A percentile compares a stretch with the other conserved stretches of the same genome.
These are phyloP conservation scores for Pleurotus cornucopiae DNA, from an alignment of 768 basidiomycete genomes.

Conservation along the genomic window DNA sequence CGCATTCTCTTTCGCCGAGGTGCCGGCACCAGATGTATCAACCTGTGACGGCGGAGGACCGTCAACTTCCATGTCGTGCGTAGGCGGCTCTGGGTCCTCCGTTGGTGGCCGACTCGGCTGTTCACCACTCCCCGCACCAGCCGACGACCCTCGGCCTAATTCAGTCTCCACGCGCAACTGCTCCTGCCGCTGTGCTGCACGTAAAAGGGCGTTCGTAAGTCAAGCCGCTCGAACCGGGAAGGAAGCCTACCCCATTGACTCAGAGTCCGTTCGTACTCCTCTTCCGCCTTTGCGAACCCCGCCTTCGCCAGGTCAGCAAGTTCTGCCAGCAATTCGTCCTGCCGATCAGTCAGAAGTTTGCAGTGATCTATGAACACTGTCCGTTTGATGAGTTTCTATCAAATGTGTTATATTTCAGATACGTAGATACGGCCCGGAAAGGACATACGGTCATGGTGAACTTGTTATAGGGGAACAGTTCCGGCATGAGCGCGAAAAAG, in stretches of 20 bases:
- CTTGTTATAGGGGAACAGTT: slow-evolving; percentile 89
- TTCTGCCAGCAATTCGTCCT: slow-evolving; percentile 63
- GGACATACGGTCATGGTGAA: slow-evolving; percentile 82
- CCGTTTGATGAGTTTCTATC: slow-evolving; percentile 90
- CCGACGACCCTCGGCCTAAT: slow-evolving; percentile 24
- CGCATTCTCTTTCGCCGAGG: slow-evolving; percentile 36
- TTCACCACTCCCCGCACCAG: slow-evolving; percentile 3
- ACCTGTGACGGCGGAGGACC: slow-evolving; percentile 4
- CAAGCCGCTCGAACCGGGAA: background rate
- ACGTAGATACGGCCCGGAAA: background rate
- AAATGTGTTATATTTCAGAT: background rate
- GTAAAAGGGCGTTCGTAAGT: background rate
- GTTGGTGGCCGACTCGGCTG: slow-evolving; percentile 38
- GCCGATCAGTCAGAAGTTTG: slow-evolving; percentile 58
- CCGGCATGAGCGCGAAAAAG: slow-evolving; percentile 87
- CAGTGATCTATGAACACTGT: slow-evolving; percentile 79
- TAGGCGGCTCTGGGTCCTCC: slow-evolving; percentile 25
- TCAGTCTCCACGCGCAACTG: slow-evolving; percentile 36
- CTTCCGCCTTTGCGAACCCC: slow-evolving; percentile 64
- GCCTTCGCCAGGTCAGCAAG: slow-evolving; percentile 58
- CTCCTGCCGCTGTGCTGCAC: slow-evolving; percentile 52
- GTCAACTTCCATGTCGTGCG: slow-evolving; percentile 32
- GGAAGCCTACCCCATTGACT: slow-evolving; percentile 57
- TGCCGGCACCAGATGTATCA: slow-evolving; percentile 13
- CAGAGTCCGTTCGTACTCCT: slow-evolving; percentile 74